Percentiles rank a stretch among this genome's conserved stretches.
Conservation (phyloP, 139 green algal species). For the Chlamydomonas schloesseri region DNA sequence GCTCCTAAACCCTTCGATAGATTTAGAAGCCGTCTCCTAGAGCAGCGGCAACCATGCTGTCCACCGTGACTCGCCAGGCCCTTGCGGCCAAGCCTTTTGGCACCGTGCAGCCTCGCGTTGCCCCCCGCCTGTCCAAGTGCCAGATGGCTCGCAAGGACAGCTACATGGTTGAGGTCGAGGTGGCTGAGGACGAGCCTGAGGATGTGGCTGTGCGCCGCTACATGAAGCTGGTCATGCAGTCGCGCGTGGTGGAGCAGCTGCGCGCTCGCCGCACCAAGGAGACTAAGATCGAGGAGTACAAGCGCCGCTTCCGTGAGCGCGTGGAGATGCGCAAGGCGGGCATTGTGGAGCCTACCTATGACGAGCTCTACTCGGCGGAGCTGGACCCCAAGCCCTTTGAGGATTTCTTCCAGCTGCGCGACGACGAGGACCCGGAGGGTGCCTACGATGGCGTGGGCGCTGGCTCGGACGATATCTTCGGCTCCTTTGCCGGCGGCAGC, state of each 20-base stretch:
- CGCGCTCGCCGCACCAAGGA: constrained; percentile 61
- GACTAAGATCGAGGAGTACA: constrained; percentile 69
- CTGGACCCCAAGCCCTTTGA: constrained; percentile 52
- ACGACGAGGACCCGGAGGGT: constrained; percentile 24
- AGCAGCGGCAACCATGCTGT: constrained; percentile 13
- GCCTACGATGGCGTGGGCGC: neutral
- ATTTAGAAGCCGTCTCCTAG: neutral
- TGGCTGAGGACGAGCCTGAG: constrained; percentile 71
- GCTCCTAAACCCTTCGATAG: neutral
- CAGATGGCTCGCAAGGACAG: constrained; percentile 52
- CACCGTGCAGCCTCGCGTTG: constrained; percentile 17
- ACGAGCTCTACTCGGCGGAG: constrained; percentile 52
- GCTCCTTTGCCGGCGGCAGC: constrained; percentile 1
- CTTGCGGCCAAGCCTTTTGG: constrained; percentile 13
- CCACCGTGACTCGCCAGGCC: neutral
- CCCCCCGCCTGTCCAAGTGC: constrained; percentile 40
- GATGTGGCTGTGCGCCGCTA: constrained; percentile 71
- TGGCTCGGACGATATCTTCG: constrained; percentile 10
- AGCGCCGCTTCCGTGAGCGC: constrained; percentile 63
- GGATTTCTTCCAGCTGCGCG: constrained; percentile 50
- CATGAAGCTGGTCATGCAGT: constrained; percentile 72
- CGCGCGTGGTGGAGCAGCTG: constrained; percentile 66
- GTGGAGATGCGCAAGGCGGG: constrained; percentile 61
- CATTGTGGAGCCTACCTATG: constrained; percentile 58
- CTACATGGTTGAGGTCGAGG: constrained; percentile 73